phyloP scores from a whole-genome alignment of 2,329 filamentous ascomycete species.

The Ophiostoma sp. region DNA sequence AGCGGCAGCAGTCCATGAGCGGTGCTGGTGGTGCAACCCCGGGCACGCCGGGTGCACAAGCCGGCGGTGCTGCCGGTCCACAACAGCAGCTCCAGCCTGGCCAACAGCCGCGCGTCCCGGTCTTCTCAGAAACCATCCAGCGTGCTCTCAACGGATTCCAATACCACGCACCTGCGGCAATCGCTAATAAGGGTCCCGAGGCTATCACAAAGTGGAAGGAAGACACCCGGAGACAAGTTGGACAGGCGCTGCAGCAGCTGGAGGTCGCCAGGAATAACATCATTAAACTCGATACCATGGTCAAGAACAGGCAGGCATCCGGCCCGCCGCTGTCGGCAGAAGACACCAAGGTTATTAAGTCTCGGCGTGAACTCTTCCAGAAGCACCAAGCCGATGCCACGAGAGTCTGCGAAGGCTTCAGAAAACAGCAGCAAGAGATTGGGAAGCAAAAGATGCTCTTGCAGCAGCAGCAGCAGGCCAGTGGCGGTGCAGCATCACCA shows the following conservation, averaged over 20 bases:
- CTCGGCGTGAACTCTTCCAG: slow-evolving; percentile 40
- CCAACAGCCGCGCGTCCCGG: slow-evolving; percentile 18
- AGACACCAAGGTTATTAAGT: slow-evolving; percentile 42
- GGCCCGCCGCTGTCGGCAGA: slow-evolving; percentile 43
- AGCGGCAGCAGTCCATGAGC: slow-evolving; percentile 11
- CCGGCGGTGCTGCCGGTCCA: slow-evolving; percentile 25
- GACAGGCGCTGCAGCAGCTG: slow-evolving; percentile 46
- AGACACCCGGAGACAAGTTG: slow-evolving; percentile 45
- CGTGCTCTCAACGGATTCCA: slow-evolving; percentile 45
- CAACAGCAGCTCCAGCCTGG: slow-evolving; percentile 23
- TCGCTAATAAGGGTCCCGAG: slow-evolving; percentile 42
- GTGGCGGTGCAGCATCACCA: slow-evolving; percentile 24
- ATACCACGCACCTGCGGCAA: slow-evolving; percentile 41
- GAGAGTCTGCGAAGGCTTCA: slow-evolving; percentile 44
- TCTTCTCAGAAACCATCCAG: slow-evolving; percentile 41
- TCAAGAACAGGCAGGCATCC: slow-evolving; percentile 40
- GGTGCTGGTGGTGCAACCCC: not conserved
- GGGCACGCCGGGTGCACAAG: not conserved
- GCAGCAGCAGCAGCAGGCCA: slow-evolving; percentile 25
- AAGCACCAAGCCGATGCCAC: slow-evolving; percentile 45
- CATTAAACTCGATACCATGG: slow-evolving; percentile 38
- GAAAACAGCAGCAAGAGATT: slow-evolving; percentile 39
- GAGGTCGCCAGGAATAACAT: slow-evolving; percentile 42
- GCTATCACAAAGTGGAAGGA: slow-evolving; percentile 44
- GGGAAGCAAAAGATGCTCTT: slow-evolving; percentile 27